Base-by-base conservation (phyloP, 441 rosid genomes). In the Viola pubescens region DNA sequence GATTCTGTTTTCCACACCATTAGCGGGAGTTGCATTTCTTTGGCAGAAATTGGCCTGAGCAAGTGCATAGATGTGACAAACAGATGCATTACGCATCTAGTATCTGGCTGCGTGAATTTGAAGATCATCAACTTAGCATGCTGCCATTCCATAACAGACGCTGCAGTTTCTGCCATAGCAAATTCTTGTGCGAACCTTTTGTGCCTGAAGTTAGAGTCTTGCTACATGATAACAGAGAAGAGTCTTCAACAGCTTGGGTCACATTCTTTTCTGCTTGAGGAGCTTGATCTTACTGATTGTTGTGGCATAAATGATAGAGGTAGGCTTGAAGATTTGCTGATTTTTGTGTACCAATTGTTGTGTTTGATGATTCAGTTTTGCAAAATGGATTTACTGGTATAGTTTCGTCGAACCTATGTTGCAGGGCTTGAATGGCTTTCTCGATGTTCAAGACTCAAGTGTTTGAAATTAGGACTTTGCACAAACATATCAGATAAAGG, bases 281-380 rank as follows among this genome's bases (percentile, higher is more conserved):
- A 87, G 68, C 77, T 91, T 58, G 98, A 91, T 76, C 90, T 91
- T 62, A 91, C 97, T 0, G 98, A 91, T 54, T 89, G 97, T 66
- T 53, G 59, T 26, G 80, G 88, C 4, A 69, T 87, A 60, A 85
- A 84, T 55, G 95, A 91, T 57, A 81, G 63, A 71, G 98, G 95
- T 87, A 77, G 63, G 47, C 50, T 60, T 61, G 46, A 54, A 4
- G 14, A 8, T 9, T 3, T 47, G 49, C 43, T 19, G 40, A 51
- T 12, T 52, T 48, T 1, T 9, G 48, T 62, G 11, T 39, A 46
- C 2, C 13, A 59, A 10, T 49, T 45, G 41, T 52, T 46, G 37
- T 10, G 37, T 44, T 56, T 34, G 48, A 48, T 26, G 3, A 62
- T 38, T 19, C 19, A 48, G 9, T 12, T 65, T 49, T 6, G 12